Conservation (phyloP, 306 rosid species). For the Ormosia semicastrata region DNA sequence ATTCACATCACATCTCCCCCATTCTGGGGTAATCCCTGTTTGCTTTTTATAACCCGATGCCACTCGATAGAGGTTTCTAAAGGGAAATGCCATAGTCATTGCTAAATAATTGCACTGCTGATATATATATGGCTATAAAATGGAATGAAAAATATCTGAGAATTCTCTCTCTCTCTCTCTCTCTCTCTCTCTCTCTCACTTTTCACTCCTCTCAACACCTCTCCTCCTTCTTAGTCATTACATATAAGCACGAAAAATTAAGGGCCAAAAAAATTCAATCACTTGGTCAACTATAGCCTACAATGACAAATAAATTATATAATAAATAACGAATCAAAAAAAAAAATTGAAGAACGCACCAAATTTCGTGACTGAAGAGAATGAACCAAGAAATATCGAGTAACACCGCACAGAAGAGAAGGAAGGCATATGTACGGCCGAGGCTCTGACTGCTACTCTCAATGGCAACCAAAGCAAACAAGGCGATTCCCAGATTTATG, state of each 20-base stretch:
- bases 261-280: not conserved
- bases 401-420: slow-evolving; percentile 67
- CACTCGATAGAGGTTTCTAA: not conserved
- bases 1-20: not conserved
- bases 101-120: not conserved
- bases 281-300: not conserved
- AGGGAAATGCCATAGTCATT: not conserved
- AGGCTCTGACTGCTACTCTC: slow-evolving; percentile 97
- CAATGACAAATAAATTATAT: not conserved
- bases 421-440: slow-evolving; percentile 93
- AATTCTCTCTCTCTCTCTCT: not conserved
- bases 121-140: not conserved
- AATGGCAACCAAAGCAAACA: slow-evolving; percentile 92
- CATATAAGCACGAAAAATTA: not conserved
- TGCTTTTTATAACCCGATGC: not conserved
- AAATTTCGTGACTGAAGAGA: slow-evolving; percentile 70
- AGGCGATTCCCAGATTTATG: slow-evolving; percentile 68
- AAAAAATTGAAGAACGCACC: slow-evolving; percentile 41
- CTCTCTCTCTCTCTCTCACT: not conserved
- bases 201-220: too few relatives aligned
- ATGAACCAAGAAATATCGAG: slow-evolving; percentile 84
- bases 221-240: not conserved
- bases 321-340: not conserved
- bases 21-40: not conserved
- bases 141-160: not conserved